These are phyloP conservation scores for Mycosphaerella arachidis DNA, from an alignment of 2,329 filamentous ascomycete genomes.

Conservation along the genomic window DNA sequence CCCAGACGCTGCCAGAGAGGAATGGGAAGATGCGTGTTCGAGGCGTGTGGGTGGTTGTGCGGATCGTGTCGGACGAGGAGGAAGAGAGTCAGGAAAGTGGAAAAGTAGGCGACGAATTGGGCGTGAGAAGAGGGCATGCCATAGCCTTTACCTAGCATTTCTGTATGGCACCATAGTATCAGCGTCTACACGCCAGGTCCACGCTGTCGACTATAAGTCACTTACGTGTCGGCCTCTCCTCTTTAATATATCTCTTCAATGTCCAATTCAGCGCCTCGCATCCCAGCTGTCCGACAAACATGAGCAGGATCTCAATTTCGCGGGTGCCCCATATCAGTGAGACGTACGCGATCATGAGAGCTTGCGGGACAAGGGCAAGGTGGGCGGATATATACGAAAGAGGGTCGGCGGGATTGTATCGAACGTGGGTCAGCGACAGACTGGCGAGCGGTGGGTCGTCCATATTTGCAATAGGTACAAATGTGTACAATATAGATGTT, in stretches of 20 bases:
- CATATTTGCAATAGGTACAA: conserved; percentile 33
- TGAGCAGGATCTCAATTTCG: conserved; percentile 81
- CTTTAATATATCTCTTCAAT: conserved; percentile 85
- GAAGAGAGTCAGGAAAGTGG: conserved; percentile 77
- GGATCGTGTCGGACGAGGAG: conserved; percentile 74
- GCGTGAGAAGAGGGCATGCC: conserved; percentile 96
- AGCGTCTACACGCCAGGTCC: background rate
- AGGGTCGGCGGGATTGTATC: conserved; percentile 87
- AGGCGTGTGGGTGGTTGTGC: conserved; percentile 36
- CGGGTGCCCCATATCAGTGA: conserved; percentile 87
- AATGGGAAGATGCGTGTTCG: conserved; percentile 51
- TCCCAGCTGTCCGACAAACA: conserved; percentile 85
- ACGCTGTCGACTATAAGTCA: background rate
- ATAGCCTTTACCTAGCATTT: conserved; percentile 83
- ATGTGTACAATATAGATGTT: background rate
- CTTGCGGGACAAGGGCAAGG: conserved; percentile 90
- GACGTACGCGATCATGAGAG: conserved; percentile 81
- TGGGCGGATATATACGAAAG: conserved; percentile 86
- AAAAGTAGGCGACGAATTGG: conserved; percentile 91
- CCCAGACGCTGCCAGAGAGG: conserved; percentile 57
- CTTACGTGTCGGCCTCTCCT: conserved; percentile 78
- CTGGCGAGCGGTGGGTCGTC: conserved; percentile 67
- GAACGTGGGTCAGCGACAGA: conserved; percentile 89
- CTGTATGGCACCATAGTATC: conserved; percentile 34
- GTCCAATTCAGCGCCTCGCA: conserved; percentile 89